Evolutionary conservation across 768 basidiomycete genomes (phyloP), one percentile per base, ranked within the genome.

Genomic region (Suillus cothurnatus): DNA sequence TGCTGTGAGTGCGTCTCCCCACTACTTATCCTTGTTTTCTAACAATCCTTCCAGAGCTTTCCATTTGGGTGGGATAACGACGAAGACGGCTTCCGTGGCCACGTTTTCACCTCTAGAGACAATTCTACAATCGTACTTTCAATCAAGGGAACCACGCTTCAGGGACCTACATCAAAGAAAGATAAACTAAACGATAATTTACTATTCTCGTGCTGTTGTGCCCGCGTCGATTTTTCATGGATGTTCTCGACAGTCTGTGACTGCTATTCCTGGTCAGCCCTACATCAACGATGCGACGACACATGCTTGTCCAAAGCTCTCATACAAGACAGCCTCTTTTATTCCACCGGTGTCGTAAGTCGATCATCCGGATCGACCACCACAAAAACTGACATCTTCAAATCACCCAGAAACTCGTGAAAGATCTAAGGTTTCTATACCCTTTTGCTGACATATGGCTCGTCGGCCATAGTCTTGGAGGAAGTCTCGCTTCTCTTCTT

Each of bases 131-230:
- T 94, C 65, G 84, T 99, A 12, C 84, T 99, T 36, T 86, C 94
- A 52, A 93, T 99, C 77, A 99, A 99, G 72, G 90, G 90, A 47
- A 99, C 96, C 0, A 94, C 93, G 0, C 76, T 95, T 0, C 85
- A 86, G 67, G 95, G 95, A 3, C 88, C 90, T 17, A 97, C 97
- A 15, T 92, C 92, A 60, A 92, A 87, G 80, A 88, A 91, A 71
- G 97, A 99, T 79, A 96, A 94, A 79, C 89, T 89, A 73, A 98
- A 98, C 76, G 96, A 97, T 77, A 94, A 94, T 70, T 71, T 93
- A 75, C 76, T 94, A 21, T 94, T 93, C 72, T 92, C 95, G 0
- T 99, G 97, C 78, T 98, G 97, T 74, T 99, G 97, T 71, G 96
- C 95, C 19, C 84, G 88, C 38, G 91, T 96, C 41, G 92, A 93